Conservation (phyloP, 495 filamentous ascomycete genomes). For the Lasiosphaeria hispida region DNA sequence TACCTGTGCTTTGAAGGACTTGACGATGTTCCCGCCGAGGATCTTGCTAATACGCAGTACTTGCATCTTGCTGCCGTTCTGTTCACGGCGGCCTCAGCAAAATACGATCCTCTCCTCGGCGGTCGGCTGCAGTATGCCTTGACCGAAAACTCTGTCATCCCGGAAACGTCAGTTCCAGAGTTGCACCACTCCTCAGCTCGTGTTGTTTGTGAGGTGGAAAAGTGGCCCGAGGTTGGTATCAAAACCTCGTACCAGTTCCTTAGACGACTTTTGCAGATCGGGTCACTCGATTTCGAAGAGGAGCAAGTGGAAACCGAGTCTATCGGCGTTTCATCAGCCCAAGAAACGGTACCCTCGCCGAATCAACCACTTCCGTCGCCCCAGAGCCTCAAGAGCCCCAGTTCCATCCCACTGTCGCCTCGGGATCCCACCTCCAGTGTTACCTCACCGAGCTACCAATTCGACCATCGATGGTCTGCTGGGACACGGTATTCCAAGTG, state of each 20-base stretch:
- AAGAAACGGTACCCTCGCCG: neutral
- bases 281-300: slow-evolving; percentile 29
- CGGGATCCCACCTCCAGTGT: neutral
- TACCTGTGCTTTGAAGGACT: slow-evolving; percentile 23
- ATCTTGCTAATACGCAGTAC: slow-evolving; percentile 28
- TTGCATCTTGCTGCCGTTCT: slow-evolving; percentile 28
- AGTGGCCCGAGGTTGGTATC: slow-evolving; percentile 29
- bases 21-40: slow-evolving; percentile 28
- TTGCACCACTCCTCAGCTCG: slow-evolving; percentile 28
- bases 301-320: slow-evolving; percentile 12
- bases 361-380: neutral
- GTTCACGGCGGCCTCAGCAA: slow-evolving; percentile 31
- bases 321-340: slow-evolving; percentile 1
- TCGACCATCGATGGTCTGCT: slow-evolving; percentile 14
- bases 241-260: slow-evolving; percentile 32
- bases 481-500: slow-evolving; percentile 21
- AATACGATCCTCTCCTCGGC: slow-evolving; percentile 32
- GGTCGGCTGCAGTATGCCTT: slow-evolving; percentile 29
- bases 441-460: neutral
- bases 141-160: slow-evolving; percentile 29
- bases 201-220: slow-evolving; percentile 27
- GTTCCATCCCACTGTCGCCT: neutral
- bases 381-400: slow-evolving; percentile 2
- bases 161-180: slow-evolving; percentile 27
- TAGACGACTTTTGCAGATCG: slow-evolving; percentile 28